Percentiles rank a stretch among this genome's conserved stretches.
phyloP scores from a whole-genome alignment of 148 eudicot genomes.

The Nyssa sinensis region DNA sequence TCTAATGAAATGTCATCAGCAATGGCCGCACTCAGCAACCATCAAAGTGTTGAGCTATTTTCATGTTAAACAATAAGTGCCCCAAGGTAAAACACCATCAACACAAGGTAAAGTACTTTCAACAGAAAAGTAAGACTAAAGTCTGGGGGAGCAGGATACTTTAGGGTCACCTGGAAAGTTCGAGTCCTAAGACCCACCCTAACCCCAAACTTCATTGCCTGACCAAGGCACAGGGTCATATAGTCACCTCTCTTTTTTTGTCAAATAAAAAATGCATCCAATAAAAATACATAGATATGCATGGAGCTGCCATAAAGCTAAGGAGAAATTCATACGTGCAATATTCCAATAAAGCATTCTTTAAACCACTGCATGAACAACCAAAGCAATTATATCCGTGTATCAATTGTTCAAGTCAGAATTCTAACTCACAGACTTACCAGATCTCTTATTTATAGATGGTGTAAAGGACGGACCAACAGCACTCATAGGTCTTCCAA shows the following conservation, averaged over 20 bases:
- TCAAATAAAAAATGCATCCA: neutral
- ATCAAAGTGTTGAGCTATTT: neutral
- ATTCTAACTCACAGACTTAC: constrained; percentile 31
- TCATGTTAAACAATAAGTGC: neutral
- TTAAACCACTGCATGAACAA: neutral
- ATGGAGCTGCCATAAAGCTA: neutral
- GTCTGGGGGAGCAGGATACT: neutral
- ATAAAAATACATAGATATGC: neutral
- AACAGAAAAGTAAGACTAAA: neutral
- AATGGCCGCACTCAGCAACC: neutral
- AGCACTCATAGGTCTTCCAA: constrained; percentile 60
- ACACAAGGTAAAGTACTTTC: neutral
- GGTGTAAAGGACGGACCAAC: constrained; percentile 69
- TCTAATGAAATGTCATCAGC: neutral
- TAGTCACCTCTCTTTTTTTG: too few relatives aligned
- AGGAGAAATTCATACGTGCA: neutral
- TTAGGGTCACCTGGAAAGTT: neutral
- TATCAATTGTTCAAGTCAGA: neutral
- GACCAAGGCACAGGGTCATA: neutral
- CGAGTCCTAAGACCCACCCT: neutral
- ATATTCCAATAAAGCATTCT: neutral
- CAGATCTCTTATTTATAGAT: constrained; percentile 66
- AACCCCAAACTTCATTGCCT: neutral
- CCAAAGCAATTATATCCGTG: neutral
- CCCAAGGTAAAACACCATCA: neutral